Evolutionary conservation across 768 basidiomycete species (phyloP).

Genomic region (Boletus rufocinnamomeus): DNA sequence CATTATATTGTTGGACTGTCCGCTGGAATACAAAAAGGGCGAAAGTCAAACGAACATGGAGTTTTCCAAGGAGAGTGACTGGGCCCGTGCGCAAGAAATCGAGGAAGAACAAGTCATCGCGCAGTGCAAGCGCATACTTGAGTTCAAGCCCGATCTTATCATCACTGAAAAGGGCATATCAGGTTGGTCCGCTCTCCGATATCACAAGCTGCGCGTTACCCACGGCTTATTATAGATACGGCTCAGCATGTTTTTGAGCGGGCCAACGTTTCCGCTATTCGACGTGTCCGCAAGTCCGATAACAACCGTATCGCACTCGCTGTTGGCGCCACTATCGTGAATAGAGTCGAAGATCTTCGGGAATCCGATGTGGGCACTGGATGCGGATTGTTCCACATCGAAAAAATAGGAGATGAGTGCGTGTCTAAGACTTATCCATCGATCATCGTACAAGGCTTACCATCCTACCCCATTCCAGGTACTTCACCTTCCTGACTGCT

Average conservation of each 20-base stretch:
- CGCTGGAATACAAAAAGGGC: slow-evolving; percentile 98
- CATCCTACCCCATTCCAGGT: slow-evolving; percentile 47
- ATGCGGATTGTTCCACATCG: slow-evolving; percentile 95
- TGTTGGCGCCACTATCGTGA: slow-evolving; percentile 94
- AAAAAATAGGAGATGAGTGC: slow-evolving; percentile 96
- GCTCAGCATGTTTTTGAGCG: slow-evolving; percentile 91
- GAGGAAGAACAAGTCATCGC: slow-evolving; percentile 96
- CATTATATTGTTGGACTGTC: slow-evolving; percentile 90
- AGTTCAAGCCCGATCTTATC: slow-evolving; percentile 93
- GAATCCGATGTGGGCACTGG: slow-evolving; percentile 90
- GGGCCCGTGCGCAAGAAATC: slow-evolving; percentile 88
- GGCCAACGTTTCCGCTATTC: slow-evolving; percentile 87
- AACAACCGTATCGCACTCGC: slow-evolving; percentile 98
- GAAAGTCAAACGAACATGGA: slow-evolving; percentile 99
- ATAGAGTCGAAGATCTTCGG: slow-evolving; percentile 91
- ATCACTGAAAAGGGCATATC: slow-evolving; percentile 99
- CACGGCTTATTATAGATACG: slow-evolving; percentile 55
- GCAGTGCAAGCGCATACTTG: slow-evolving; percentile 80
- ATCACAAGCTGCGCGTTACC: background rate
- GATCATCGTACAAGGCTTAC: background rate
- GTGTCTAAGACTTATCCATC: slow-evolving; percentile 15
- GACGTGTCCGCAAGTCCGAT: slow-evolving; percentile 98
- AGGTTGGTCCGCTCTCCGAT: slow-evolving; percentile 49
- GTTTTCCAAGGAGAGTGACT: slow-evolving; percentile 91
- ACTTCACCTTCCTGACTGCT: slow-evolving; percentile 96